Evolutionary conservation across 345 rosid species (phyloP).

Genomic region (Eucalyptus sp.): DNA sequence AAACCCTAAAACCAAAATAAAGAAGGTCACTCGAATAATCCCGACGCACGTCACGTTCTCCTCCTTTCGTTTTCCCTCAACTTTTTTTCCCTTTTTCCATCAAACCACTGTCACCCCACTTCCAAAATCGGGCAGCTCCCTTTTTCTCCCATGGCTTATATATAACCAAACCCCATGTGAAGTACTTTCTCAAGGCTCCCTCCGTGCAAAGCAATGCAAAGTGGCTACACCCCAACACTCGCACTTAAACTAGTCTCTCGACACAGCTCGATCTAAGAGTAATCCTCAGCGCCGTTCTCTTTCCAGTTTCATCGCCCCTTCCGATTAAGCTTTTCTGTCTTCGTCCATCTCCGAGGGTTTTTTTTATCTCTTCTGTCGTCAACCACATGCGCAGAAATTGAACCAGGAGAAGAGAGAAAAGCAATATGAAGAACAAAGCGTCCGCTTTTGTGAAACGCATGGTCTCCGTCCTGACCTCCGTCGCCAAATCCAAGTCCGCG

Average conservation of each 20-base stretch:
- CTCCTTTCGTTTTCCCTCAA: background rate
- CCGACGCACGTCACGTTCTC: background rate
- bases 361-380: background rate
- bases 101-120: background rate
- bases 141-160: background rate
- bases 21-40: background rate
- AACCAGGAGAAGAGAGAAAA: background rate
- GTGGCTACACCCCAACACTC: background rate
- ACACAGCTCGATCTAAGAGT: background rate
- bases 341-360: background rate
- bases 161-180: background rate
- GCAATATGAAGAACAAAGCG: slow-evolving; percentile 48
- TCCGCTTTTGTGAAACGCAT: slow-evolving; percentile 44
- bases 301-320: background rate
- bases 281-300: background rate
- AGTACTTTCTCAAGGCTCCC: background rate
- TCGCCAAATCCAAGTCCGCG: slow-evolving; percentile 41
- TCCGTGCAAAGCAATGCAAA: background rate
- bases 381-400: background rate
- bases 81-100: background rate
- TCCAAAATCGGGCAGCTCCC: background rate
- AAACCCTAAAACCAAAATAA: background rate
- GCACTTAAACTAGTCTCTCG: background rate
- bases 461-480: slow-evolving; percentile 22
- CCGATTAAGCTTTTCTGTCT: background rate